Evolutionary conservation across 2,329 filamentous ascomycete genomes (phyloP).

Genomic region (Colletotrichum aenigma): DNA sequence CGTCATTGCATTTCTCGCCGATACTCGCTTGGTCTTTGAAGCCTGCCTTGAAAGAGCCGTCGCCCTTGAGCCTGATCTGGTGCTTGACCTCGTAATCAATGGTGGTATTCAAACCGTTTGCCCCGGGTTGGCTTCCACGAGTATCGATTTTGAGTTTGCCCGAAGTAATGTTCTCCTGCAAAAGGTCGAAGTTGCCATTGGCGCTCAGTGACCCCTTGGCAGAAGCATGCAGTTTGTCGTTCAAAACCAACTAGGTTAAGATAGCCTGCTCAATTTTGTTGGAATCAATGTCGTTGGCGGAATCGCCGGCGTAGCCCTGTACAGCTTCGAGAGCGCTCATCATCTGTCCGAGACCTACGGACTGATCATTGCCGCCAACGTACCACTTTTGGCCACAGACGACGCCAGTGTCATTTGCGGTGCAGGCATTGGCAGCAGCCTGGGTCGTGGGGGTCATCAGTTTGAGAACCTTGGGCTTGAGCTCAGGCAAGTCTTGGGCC

Average conservation of each 20-base stretch:
- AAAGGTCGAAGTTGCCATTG: not conserved
- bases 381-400: constrained; percentile 70
- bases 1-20: no score
- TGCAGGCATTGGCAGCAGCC: constrained; percentile 62
- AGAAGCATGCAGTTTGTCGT: not conserved
- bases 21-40: not conserved
- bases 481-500: constrained; percentile 59
- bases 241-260: not conserved
- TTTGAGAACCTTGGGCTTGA: constrained; percentile 48
- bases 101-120: not conserved
- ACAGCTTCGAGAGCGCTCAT: constrained; percentile 69
- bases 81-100: not conserved
- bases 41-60: not conserved
- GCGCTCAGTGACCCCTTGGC: not conserved
- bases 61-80: not conserved
- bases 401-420: constrained; percentile 54
- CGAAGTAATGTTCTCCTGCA: not conserved
- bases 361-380: constrained; percentile 58
- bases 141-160: not conserved
- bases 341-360: constrained; percentile 63
- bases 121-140: not conserved
- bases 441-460: constrained; percentile 56
- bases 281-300: not conserved
- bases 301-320: constrained; percentile 50
- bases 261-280: not conserved